Evolutionary conservation across 352 stramenopile genomes (phyloP), one percentile per base, ranked within the genome.

Genomic region (Thraustochytrium striatum): DNA sequence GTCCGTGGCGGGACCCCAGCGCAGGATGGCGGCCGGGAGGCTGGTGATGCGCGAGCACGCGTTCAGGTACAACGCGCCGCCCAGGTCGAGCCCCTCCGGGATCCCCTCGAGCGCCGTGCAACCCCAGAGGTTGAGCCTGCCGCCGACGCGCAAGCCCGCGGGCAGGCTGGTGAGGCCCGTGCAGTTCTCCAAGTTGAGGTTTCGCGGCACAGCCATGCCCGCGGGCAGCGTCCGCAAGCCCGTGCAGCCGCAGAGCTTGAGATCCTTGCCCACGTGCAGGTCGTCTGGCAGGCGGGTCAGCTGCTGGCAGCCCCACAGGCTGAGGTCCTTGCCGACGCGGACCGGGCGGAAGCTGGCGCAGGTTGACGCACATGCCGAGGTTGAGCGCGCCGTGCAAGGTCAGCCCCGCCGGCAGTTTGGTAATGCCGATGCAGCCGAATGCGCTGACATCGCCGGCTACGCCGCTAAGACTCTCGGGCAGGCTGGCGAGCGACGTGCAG

Each of bases 21-120:
- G 41, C n/a, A 75, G 52, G 41, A 75, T 72, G 1, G 13, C 65
- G 5, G 43, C 19, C 21, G 44, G 44, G 8, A 75, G 52, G 19
- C 41, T 61, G 2, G 58, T 30, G 35, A 75, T 21, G 7, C n/a
- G 28, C 50, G 43, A 30, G 25, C 65, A 75, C 7, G 41, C 9
- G n/a, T 75, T 43, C 2, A 75, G 65, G 50, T 75, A 75, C 21
- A 75, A 8, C n/a, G 58, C 65, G 50, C 65, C 65, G 30, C 65
- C 65, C 13, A 75, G 41, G 21, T 9, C n/a, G 8, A 75, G 25
- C 13, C 36, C n/a, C 9, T 30, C 16, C 21, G 65, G 65, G 5
- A 75, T 25, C 19, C 13, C 47, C 8, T 21, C 32, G 2, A 75
- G 65, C n/a, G n/a, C n/a, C n/a, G n/a, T n/a, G n/a, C n/a, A n/a